phyloP scores from a whole-genome alignment of 805 yeast genomes.

The Candida ponderosae region DNA sequence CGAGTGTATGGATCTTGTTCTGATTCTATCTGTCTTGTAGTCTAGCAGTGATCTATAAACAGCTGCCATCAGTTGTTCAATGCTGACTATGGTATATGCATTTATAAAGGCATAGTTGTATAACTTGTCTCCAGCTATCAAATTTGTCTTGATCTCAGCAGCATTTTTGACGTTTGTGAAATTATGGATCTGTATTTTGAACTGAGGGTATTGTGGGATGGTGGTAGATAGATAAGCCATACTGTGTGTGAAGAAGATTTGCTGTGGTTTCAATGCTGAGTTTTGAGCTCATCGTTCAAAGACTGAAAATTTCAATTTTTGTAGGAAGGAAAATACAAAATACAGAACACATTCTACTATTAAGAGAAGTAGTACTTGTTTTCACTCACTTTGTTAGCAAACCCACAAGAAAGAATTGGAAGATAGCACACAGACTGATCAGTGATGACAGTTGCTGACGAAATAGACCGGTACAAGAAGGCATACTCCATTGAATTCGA shows the following conservation, averaged over 20 bases:
- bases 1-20: conserved; percentile 62
- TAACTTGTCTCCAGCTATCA: conserved; percentile 35
- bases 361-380: no score
- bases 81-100: conserved; percentile 46
- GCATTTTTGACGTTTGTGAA: conserved; percentile 40
- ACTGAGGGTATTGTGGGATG: conserved; percentile 41
- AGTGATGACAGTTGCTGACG: not conserved
- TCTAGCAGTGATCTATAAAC: conserved; percentile 56
- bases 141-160: conserved; percentile 33
- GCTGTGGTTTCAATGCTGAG: no score
- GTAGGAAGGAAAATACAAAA: no score
- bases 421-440: no score
- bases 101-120: conserved; percentile 63
- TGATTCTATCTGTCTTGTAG: conserved; percentile 33
- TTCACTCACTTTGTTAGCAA: no score
- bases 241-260: no score
- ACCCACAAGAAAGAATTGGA: no score
- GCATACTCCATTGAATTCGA: conserved; percentile 6
- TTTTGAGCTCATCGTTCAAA: no score
- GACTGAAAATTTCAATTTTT: no score
- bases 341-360: no score
- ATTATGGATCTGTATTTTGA: conserved; percentile 30
- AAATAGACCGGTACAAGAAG: not conserved
- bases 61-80: conserved; percentile 56
- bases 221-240: no score